These are phyloP conservation scores for Chaetomium strumarium DNA, from an alignment of 2,329 filamentous ascomycete species.

Conservation along the genomic window DNA sequence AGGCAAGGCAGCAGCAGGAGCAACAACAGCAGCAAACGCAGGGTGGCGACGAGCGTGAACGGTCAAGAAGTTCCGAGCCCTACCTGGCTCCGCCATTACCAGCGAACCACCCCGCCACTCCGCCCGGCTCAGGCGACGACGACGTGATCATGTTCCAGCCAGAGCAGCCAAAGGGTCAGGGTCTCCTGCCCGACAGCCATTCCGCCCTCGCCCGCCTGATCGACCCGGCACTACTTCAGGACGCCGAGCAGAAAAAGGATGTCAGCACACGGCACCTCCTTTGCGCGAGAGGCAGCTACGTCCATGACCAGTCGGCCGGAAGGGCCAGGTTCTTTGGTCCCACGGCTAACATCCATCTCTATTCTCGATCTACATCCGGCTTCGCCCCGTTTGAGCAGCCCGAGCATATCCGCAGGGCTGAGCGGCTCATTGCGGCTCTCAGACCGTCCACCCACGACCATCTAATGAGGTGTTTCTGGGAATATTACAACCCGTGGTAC, in stretches of 20 bases:
- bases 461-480: conserved; percentile 47
- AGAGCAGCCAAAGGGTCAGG: conserved; percentile 23
- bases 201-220: conserved; percentile 17
- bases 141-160: conserved; percentile 28
- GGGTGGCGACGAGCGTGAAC: neutral
- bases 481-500: conserved; percentile 44
- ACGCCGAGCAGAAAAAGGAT: conserved; percentile 38
- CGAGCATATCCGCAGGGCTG: conserved; percentile 42
- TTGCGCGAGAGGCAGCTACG: conserved; percentile 44
- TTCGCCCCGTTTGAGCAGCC: conserved; percentile 35
- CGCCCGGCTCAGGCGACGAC: conserved; percentile 30
- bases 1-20: conserved; percentile 29
- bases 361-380: conserved; percentile 36
- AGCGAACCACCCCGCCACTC: conserved; percentile 18
- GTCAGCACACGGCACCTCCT: conserved; percentile 44
- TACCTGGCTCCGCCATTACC: conserved; percentile 18
- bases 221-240: conserved; percentile 27
- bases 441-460: conserved; percentile 44
- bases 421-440: conserved; percentile 43
- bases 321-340: conserved; percentile 48
- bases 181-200: conserved; percentile 20
- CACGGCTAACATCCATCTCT: conserved; percentile 48
- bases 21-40: conserved; percentile 9
- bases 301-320: conserved; percentile 46
- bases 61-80: conserved; percentile 5